Evolutionary conservation across 352 stramenopile genomes (phyloP).

Genomic region (Globisporangium emineosum): DNA sequence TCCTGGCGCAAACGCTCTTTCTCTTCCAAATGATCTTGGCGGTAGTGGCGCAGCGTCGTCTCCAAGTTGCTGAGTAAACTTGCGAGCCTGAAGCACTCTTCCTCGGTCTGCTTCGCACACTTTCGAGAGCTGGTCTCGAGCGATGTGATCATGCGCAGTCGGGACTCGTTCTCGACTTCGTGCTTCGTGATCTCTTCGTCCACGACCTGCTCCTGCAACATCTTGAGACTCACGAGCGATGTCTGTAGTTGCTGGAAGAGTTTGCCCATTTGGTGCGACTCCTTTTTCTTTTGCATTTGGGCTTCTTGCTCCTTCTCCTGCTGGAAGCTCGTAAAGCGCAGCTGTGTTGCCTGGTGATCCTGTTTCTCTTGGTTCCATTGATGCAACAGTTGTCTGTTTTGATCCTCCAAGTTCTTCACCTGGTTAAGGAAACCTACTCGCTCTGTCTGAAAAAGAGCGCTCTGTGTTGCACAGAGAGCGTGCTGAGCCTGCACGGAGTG

Average conservation of each 20-base stretch:
- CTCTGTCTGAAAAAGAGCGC: slow-evolving; percentile 28
- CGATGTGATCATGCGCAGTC: slow-evolving; percentile 58
- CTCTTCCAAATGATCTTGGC: slow-evolving; percentile 66
- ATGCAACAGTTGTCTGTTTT: slow-evolving; percentile 23
- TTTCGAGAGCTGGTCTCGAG: slow-evolving; percentile 57
- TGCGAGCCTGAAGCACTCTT: slow-evolving; percentile 57
- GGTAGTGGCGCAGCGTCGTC: slow-evolving; percentile 39
- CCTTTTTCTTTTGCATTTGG: slow-evolving; percentile 32
- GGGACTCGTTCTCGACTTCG: slow-evolving; percentile 48
- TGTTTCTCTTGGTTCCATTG: slow-evolving; percentile 30
- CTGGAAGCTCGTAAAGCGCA: slow-evolving; percentile 27
- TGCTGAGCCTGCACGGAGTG: slow-evolving; percentile 22
- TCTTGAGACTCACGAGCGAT: slow-evolving; percentile 43
- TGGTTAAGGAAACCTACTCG: slow-evolving; percentile 24
- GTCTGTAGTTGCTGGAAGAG: slow-evolving; percentile 53
- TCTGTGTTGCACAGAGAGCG: slow-evolving; percentile 25
- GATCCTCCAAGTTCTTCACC: slow-evolving; percentile 26
- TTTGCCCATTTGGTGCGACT: slow-evolving; percentile 43
- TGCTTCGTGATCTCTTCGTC: slow-evolving; percentile 34
- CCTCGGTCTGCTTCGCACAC: slow-evolving; percentile 48
- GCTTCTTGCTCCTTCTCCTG: slow-evolving; percentile 37
- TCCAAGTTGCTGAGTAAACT: slow-evolving; percentile 52
- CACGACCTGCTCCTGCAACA: slow-evolving; percentile 39
- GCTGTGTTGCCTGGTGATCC: slow-evolving; percentile 25
- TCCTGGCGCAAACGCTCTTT: slow-evolving; percentile 71